A percentile compares a stretch with the other conserved stretches of the same genome.
These are phyloP conservation scores for Botryotinia narcissicola DNA, from an alignment of 2,329 filamentous ascomycete species.

Conservation along the genomic window DNA sequence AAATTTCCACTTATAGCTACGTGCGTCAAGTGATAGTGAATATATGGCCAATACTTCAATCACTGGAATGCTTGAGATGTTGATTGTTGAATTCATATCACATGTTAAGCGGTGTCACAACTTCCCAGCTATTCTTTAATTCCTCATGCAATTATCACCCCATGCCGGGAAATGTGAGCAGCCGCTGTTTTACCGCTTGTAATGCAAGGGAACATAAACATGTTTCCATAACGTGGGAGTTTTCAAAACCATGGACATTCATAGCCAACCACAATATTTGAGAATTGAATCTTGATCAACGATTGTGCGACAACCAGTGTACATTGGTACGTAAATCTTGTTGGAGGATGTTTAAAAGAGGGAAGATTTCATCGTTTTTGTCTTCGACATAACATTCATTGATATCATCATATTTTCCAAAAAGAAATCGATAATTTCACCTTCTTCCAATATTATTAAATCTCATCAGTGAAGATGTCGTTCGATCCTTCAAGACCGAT, in stretches of 20 bases:
- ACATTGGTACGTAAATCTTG: neutral
- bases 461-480: neutral
- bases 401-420: neutral
- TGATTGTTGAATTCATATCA: too few relatives aligned
- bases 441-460: neutral
- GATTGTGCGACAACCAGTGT: neutral
- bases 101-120: too few relatives aligned
- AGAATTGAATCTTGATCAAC: neutral
- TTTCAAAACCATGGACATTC: neutral
- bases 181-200: neutral
- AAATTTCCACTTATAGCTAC: neutral
- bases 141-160: neutral
- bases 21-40: neutral
- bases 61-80: neutral
- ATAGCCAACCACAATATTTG: neutral
- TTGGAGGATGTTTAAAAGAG: neutral
- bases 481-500: slow-evolving; percentile 8
- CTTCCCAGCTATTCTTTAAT: too few relatives aligned
- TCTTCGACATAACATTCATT: neutral
- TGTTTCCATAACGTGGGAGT: neutral
- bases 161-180: neutral
- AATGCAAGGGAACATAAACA: neutral
- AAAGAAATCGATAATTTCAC: neutral
- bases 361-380: neutral
- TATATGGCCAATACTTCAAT: neutral